Evolutionary conservation across 2,329 filamentous ascomycete species (phyloP), one percentile per base, ranked within the genome.

Genomic region (Monosporascus sp.): DNA sequence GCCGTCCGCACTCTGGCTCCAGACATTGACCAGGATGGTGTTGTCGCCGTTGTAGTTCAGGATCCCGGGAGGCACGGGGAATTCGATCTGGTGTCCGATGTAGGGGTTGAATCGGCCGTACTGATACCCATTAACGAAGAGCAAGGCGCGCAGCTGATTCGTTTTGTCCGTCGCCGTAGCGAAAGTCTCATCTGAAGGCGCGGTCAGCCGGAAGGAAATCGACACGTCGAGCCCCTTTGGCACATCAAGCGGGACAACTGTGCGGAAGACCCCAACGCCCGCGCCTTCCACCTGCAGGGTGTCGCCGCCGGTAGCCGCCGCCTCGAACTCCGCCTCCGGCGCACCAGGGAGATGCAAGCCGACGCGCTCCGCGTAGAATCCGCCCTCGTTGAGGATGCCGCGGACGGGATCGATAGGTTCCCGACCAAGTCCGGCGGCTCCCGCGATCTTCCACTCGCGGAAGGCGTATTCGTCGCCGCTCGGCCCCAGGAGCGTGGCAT

Each of bases 111-210:
- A 86, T 7, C 80, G 75, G 2, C 79, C 83, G 58, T 83, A 86
- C 61, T 85, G 82, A 60, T 85, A 86, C 0, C 83, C 83, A 52
- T 86, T 86, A n/a, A 86, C 76, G 52, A 82, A 86, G 2, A 86
- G 64, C 59, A 83, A 75, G 0, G 76, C 79, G 11, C 83, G 74
- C 3, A 74, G 58, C 19, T 64, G 68, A 58, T 74, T 74, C 20
- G 62, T 69, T 56, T 69, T 66, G 16, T 54, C 59, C n/a, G 56
- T 53, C 22, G 63, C 59, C 0, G 60, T 62, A 4, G 57, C 55
- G 14, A 81, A 74, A 0, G 73, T 72, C 17, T 69, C 67, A 6
- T 72, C 70, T 0, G 69, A 66, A 0, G 76, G 71, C 0, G 79
- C 76, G 0, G 73, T 74, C 2, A 86, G 68, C 3, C 75, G 70